Conservation (phyloP, 352 stramenopile genomes). For the Phytophthora fragariaefolia region DNA sequence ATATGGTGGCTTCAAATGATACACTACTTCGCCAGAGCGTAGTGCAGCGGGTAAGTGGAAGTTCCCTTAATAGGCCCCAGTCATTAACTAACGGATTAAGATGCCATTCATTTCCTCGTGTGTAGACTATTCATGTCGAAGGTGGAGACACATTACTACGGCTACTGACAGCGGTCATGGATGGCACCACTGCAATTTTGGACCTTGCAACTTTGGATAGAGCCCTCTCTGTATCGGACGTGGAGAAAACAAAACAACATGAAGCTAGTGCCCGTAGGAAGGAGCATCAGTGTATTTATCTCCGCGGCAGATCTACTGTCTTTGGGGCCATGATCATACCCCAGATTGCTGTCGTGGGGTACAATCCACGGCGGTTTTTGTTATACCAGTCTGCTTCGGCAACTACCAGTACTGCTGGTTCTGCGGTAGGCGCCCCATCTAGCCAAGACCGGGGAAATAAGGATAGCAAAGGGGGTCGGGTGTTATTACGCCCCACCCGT, state of each 20-base stretch:
- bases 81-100: slow-evolving; percentile 1
- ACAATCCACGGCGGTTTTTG: slow-evolving; percentile 46
- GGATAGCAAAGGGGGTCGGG: slow-evolving; percentile 26
- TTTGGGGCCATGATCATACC: slow-evolving; percentile 54
- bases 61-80: not conserved
- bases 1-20: slow-evolving; percentile 61
- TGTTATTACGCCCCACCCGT: slow-evolving; percentile 22
- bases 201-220: slow-evolving; percentile 61
- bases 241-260: slow-evolving; percentile 40
- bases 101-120: not conserved
- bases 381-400: not conserved
- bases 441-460: slow-evolving; percentile 22
- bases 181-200: slow-evolving; percentile 46
- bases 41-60: slow-evolving; percentile 41
- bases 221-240: slow-evolving; percentile 41
- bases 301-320: slow-evolving; percentile 51
- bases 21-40: slow-evolving; percentile 60
- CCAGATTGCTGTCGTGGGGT: slow-evolving; percentile 53
- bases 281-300: slow-evolving; percentile 62
- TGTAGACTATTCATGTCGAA: slow-evolving; percentile 64
- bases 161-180: slow-evolving; percentile 54
- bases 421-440: not conserved
- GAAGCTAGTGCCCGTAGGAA: slow-evolving; percentile 53
- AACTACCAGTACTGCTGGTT: not conserved
- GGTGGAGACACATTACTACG: slow-evolving; percentile 56